A percentile compares a stretch with the other conserved stretches of the same genome.
Evolutionary conservation across 139 green algal genomes (phyloP).

Genomic region (Chlamydomonas eustigma): DNA sequence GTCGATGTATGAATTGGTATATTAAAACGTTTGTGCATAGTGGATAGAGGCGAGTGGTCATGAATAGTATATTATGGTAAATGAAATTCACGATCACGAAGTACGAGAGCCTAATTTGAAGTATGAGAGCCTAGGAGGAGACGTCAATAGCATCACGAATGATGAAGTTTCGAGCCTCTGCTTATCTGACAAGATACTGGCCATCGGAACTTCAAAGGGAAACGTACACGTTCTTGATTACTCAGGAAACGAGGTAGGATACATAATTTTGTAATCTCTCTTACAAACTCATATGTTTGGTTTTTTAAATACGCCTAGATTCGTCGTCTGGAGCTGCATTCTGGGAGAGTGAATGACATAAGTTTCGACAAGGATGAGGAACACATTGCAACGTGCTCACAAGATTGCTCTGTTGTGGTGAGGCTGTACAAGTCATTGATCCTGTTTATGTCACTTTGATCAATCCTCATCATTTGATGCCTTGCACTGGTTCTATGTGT

Average conservation of each 20-base stretch:
- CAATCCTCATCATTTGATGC: no score
- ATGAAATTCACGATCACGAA: no score
- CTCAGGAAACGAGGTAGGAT: conserved; percentile 73
- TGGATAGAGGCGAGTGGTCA: no score
- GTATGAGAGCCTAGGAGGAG: conserved; percentile 60
- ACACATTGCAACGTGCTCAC: conserved; percentile 72
- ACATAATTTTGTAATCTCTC: not conserved
- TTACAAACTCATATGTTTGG: not conserved
- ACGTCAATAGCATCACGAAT: conserved; percentile 46
- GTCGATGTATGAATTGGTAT: no score
- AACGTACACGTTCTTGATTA: conserved; percentile 83
- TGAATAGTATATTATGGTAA: no score
- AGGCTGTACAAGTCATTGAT: not conserved
- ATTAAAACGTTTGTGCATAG: no score
- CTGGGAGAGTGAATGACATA: conserved; percentile 62
- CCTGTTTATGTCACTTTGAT: no score
- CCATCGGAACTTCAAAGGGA: conserved; percentile 71
- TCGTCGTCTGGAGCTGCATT: conserved; percentile 61
- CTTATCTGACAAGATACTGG: conserved; percentile 84
- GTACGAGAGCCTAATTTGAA: conserved; percentile 75
- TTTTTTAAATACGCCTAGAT: conserved; percentile 20
- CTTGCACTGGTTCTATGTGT: no score
- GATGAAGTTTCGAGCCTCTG: conserved; percentile 51
- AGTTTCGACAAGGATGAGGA: conserved; percentile 77
- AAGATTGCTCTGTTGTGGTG: conserved; percentile 76